Evolutionary conservation across 257 asterid genomes (phyloP).

Genomic region (Nicotiana obtusifolia): DNA sequence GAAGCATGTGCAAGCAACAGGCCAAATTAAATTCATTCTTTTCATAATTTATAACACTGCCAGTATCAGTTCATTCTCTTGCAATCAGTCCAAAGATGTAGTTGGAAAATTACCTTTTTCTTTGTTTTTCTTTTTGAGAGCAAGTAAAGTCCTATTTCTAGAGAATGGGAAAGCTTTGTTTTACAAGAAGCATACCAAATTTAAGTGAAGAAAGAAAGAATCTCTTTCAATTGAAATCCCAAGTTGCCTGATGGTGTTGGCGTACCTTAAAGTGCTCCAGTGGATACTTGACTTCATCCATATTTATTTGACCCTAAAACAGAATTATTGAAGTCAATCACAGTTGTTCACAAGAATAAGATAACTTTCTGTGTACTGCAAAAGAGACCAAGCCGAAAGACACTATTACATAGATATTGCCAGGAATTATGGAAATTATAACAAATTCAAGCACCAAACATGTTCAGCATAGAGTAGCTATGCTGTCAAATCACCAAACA

Average conservation of each 20-base stretch:
- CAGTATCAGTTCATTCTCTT: conserved; percentile 3
- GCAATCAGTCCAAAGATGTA: not conserved
- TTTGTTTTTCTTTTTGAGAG: not conserved
- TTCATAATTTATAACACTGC: not conserved
- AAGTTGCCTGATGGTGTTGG: conserved; percentile 3
- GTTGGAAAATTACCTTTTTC: not conserved
- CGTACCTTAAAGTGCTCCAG: conserved; percentile 84
- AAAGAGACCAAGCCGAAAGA: not conserved
- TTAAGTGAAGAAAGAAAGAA: conserved; percentile 6
- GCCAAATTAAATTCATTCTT: not conserved
- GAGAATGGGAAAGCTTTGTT: not conserved
- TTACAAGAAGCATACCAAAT: not conserved
- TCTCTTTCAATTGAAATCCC: not conserved
- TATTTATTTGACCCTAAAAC: conserved; percentile 81
- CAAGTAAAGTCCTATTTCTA: not conserved
- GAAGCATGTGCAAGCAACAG: not conserved
- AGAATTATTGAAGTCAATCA: conserved; percentile 29
- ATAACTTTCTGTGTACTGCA: not conserved
- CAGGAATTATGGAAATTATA: not conserved
- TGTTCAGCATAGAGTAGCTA: not conserved
- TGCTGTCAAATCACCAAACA: not conserved
- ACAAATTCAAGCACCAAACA: not conserved
- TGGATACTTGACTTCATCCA: conserved; percentile 81
- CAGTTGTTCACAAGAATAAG: not conserved
- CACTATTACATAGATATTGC: not conserved